Conservation (phyloP, 1,139 yeast species). For the Pichia cactophila region DNA sequence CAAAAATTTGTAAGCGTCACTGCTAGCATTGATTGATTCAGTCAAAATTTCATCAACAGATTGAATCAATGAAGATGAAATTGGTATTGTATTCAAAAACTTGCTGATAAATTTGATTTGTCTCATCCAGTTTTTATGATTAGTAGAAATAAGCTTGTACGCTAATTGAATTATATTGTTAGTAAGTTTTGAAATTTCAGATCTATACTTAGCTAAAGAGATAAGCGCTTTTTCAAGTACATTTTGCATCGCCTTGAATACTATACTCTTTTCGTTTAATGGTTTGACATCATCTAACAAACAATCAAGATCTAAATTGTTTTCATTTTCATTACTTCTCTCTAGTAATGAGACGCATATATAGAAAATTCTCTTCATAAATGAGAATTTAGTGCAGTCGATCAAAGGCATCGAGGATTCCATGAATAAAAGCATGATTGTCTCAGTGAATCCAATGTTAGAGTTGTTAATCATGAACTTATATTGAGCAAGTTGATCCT, state of each 20-base stretch:
- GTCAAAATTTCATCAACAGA: constrained; percentile 7
- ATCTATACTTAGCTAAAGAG: constrained; percentile 1
- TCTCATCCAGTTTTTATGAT: constrained; percentile 14
- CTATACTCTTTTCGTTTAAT: neutral
- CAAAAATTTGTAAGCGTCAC: neutral
- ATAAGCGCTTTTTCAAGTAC: neutral
- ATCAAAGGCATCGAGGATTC: constrained; percentile 39
- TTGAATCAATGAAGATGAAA: constrained; percentile 4
- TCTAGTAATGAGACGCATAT: constrained; percentile 17
- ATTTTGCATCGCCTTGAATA: neutral
- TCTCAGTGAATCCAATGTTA: constrained; percentile 34
- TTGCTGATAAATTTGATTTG: constrained; percentile 16
- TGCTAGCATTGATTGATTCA: neutral
- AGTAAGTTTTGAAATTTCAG: constrained; percentile 7
- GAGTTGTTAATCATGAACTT: constrained; percentile 10
- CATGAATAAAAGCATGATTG: constrained; percentile 34
- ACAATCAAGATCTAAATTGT: constrained; percentile 18
- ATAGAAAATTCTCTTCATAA: constrained; percentile 19
- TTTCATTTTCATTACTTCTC: constrained; percentile 12
- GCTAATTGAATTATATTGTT: constrained; percentile 7
- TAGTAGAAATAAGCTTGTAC: constrained; percentile 15
- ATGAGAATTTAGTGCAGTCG: constrained; percentile 14
- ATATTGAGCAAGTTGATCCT: constrained; percentile 9
- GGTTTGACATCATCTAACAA: constrained; percentile 13
- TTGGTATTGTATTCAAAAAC: constrained; percentile 16